Base-by-base conservation (phyloP, 2,329 filamentous ascomycete genomes). In the Pseudopyrenochaeta lycopersici region DNA sequence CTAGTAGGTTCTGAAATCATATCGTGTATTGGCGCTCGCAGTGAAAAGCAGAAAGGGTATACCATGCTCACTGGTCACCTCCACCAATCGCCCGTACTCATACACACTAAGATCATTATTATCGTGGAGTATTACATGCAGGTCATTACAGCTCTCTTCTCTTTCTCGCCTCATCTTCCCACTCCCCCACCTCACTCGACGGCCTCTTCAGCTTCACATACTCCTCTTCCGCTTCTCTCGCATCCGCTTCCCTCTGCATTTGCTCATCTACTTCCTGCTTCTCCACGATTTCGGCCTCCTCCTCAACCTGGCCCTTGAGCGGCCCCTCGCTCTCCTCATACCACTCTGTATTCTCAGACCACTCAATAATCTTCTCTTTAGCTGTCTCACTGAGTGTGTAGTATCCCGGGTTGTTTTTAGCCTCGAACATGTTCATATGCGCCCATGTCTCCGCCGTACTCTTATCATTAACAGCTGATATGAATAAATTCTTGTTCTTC, bases 391-490 rank as follows among this genome's bases (percentile, higher is more conserved):
- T 79, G 72, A 95, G 81, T 49, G 80, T 81, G 56, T 85, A 84
- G 66, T 92, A 94, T 1, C 86, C 89, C 1, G 90, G 88, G 65
- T 95, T 94, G 39, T 87, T 82, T 55, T 81, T 82, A 1, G 86
- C 82, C 46, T 88, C 87, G 63, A 95, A 95, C 90, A 95, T 81
- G 82, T 85, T 80, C 81, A 88, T 91, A 76, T 98, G 95, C 23
- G 94, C 94, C 58, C 80, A 79, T 0, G 88, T 87, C 79, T 98
- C 95, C 65, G 96, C 91, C 10, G 77, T 80, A 1, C 90, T 91
- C 66, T 85, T 86, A 55, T 96, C 88, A 71, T 98, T 99, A 50
- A 92, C 80, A 4, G 70, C 68, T 1, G 73, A 68, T n/a, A 75
- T 46, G 50, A 75, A 77, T 51, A 67, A 73, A 21, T 68, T 55